Conservation (phyloP, 106 monocot species). For the Posidonia australis region DNA sequence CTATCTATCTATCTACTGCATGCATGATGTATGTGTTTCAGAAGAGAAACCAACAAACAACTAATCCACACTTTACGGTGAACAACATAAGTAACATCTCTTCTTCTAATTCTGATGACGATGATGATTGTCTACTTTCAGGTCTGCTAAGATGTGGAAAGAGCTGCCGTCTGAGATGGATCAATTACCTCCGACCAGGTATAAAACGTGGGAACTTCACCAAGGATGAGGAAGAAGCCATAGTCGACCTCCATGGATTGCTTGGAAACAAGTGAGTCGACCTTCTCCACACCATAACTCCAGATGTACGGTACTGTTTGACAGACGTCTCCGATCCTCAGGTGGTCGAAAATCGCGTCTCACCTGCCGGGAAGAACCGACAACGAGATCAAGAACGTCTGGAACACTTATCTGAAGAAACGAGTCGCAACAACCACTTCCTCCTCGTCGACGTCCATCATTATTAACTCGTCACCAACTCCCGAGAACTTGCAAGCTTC, state of each 20-base stretch:
- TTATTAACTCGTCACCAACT: background rate
- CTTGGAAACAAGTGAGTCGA: constrained; percentile 1
- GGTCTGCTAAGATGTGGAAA: constrained; percentile 72
- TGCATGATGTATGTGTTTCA: no score
- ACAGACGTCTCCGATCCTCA: no score
- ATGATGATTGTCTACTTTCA: no score
- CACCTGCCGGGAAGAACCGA: constrained; percentile 4
- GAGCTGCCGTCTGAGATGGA: constrained; percentile 66
- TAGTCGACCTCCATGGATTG: constrained; percentile 4
- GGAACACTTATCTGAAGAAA: constrained; percentile 3
- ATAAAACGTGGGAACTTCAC: constrained; percentile 61
- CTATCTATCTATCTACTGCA: no score
- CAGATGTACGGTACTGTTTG: no score
- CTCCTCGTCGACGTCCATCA: background rate
- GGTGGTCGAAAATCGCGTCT: constrained; percentile 4
- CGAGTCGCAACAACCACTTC: background rate
- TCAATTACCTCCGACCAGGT: constrained; percentile 29
- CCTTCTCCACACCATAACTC: no score
- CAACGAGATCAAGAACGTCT: constrained; percentile 6
- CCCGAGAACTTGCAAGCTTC: background rate
- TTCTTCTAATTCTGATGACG: no score
- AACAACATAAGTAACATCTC: no score
- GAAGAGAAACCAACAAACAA: no score
- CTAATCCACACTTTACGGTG: no score
- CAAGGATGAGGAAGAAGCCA: constrained; percentile 50